Base-by-base conservation (phyloP, 2,329 filamentous ascomycete species). In the Plectosphaerella sp. region DNA sequence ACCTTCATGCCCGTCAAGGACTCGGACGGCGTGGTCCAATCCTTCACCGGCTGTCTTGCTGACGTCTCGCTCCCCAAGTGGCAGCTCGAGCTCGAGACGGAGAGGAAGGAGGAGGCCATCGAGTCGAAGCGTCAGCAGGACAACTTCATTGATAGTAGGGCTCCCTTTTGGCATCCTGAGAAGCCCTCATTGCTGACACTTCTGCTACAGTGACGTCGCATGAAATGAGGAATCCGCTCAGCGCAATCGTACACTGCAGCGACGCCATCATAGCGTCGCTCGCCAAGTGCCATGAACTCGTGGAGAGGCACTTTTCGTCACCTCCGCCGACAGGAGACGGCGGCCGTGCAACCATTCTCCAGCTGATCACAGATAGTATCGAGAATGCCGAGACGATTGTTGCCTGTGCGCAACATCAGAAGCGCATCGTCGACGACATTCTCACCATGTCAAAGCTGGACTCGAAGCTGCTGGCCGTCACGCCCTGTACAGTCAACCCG, bases 311-410 rank as follows among this genome's bases (percentile, higher is more conserved):
- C 10, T 52, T 57, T 56, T 20, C 56, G 60, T 33, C 28, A n/a
- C 62, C 61, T 6, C 59, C 62, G n/a, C 58, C 59, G 10, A 54
- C 51, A 45, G 52, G 52, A 15, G 54, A 55, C 14, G 49, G 48
- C 10, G 45, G 49, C 24, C 43, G 48, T 10, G 49, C 52, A 42
- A 51, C 8, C 49, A 62, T 72, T 15, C 64, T 64, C 8, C 63
- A 73, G 20, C 68, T 86, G 20, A 63, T 89, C 3, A 71, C 74
- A 8, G 81, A 78, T 59, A 85, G 84, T 53, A 79, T 89, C 46
- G 87, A 91, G 57, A 87, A 87, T 15, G 86, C 87, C 3, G 85
- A 91, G 62, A 92, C 87, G 0, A 92, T 94, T 55, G 80, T 85
- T 24, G 78, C 88, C 10, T 93, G 89, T 59, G 86, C 88, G 1